Evolutionary conservation across 192 early-diverging fungal species (phyloP), one percentile per base, ranked within the genome.

Genomic region (Mortierella alpina): DNA sequence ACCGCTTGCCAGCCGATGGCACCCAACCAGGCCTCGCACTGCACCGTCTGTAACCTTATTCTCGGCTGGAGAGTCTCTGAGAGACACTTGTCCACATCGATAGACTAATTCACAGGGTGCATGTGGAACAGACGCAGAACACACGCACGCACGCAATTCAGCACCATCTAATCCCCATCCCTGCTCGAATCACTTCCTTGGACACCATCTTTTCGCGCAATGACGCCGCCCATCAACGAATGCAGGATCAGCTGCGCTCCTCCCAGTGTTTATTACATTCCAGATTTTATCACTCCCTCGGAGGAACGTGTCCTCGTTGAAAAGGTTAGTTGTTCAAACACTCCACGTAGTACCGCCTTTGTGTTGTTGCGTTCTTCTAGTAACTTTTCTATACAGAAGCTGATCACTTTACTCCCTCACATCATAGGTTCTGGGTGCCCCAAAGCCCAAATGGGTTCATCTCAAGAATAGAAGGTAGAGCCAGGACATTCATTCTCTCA

Each of bases 371-470:
- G 31, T 31, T 31, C 31, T 31, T 42, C 41, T 39, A 42, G 1
- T 11, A 44, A 1, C 23, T 12, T 41, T 1, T 0, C 22, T 20
- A 53, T 46, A 59, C 40, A 17, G 20, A 45, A 45, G 45, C 39
- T 69, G 40, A 56, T 7, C n/a, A 45, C 10, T 12, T 8, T 18
- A 47, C 4, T 18, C 31, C 22, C 4, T 70, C 12, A 58, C 10
- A 15, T 11, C 55, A 5, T 66, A 86, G 85, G 83, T 86, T 45
- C 64, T 80, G 18, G 42, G 74, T 14, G 83, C 83, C 3, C 85
- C 85, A 31, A 84, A 83, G 52, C 83, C 85, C 20, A 86, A 84
- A 72, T 86, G 85, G 85, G 85, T 86, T n/a, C 54, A 77, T 23
- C 72, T 86, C 18, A 86, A 86, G 74, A 77, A 77, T 48, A 60